Conservation (phyloP, 371 early-diverging fungal species). For the Umbelopsis sp. region DNA sequence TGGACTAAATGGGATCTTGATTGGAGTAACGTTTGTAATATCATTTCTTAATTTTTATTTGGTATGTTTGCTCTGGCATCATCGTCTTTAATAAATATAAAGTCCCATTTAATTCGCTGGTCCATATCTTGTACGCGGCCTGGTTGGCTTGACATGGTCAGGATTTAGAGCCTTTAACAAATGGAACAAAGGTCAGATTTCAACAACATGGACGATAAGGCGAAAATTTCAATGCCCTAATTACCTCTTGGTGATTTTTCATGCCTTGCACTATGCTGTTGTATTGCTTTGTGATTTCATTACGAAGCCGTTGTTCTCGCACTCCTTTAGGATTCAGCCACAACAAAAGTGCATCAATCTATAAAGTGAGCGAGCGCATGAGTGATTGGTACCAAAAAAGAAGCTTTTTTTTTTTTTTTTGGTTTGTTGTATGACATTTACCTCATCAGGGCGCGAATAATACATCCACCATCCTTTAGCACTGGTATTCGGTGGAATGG, state of each 20-base stretch:
- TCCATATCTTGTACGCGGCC: slow-evolving; percentile 8
- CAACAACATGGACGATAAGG: too few species aligned
- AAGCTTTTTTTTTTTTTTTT: too few species aligned
- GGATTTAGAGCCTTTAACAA: not conserved
- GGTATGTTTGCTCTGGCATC: not conserved
- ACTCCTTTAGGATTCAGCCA: slow-evolving; percentile 55
- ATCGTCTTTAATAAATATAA: not conserved
- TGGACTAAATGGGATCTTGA: too few species aligned
- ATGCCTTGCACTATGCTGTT: slow-evolving; percentile 43
- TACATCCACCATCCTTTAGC: slow-evolving; percentile 47
- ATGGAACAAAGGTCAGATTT: not conserved
- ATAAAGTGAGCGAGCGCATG: not conserved
- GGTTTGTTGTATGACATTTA: slow-evolving; percentile 6
- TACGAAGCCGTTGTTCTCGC: slow-evolving; percentile 43
- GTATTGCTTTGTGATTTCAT: slow-evolving; percentile 42
- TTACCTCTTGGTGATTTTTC: slow-evolving; percentile 41
- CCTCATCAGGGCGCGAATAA: slow-evolving; percentile 56
- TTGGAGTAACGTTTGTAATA: too few species aligned
- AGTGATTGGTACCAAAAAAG: not conserved
- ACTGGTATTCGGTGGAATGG: not conserved
- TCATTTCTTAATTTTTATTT: too few species aligned
- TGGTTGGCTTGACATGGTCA: not conserved
- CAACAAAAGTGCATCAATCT: slow-evolving; percentile 45
- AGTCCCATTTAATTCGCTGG: not conserved
- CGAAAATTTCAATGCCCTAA: not conserved